A percentile compares a stretch with the other conserved stretches of the same genome.
Conservation (phyloP, 2,329 filamentous ascomycete species). For the Exophiala sp. region DNA sequence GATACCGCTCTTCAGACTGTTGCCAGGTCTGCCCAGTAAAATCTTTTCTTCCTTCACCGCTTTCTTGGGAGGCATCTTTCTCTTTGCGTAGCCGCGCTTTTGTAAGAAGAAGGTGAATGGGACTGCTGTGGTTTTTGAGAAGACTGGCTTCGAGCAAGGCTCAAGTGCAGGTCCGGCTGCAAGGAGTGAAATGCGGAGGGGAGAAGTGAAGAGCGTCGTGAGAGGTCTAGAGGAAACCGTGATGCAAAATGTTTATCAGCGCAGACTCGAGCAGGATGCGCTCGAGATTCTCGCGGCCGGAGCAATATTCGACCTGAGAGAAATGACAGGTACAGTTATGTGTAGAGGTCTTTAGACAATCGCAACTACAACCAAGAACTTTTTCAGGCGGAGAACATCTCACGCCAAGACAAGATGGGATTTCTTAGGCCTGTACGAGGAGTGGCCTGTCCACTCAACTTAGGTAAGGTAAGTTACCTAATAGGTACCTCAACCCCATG, state of each 20-base stretch:
- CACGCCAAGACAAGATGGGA: too few species aligned
- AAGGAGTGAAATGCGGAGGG: slow-evolving; percentile 49
- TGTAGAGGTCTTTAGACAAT: neutral
- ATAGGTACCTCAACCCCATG: too few species aligned
- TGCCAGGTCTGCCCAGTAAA: slow-evolving; percentile 89
- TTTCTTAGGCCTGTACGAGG: too few species aligned
- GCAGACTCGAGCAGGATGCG: slow-evolving; percentile 15
- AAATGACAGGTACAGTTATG: neutral
- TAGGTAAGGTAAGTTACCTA: too few species aligned
- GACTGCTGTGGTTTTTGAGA: slow-evolving; percentile 13
- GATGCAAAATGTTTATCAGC: neutral
- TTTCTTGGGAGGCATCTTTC: slow-evolving; percentile 96
- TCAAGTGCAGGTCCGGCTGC: slow-evolving; percentile 67
- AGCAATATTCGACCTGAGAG: neutral
- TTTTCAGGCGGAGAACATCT: too few species aligned
- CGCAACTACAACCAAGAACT: too few species aligned
- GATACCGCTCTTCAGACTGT: slow-evolving; percentile 98
- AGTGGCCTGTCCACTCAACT: too few species aligned
- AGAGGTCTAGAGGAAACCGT: slow-evolving; percentile 10
- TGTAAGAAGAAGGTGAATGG: slow-evolving; percentile 6
- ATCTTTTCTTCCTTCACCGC: slow-evolving; percentile 88
- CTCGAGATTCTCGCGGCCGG: slow-evolving; percentile 15
- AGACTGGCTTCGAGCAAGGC: slow-evolving; percentile 31
- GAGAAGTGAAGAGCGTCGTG: slow-evolving; percentile 52
- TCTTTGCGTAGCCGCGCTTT: slow-evolving; percentile 55